Evolutionary conservation across 805 yeast species (phyloP), one percentile per base, ranked within the genome.

Genomic region (Saturnispora kantuleensis): DNA sequence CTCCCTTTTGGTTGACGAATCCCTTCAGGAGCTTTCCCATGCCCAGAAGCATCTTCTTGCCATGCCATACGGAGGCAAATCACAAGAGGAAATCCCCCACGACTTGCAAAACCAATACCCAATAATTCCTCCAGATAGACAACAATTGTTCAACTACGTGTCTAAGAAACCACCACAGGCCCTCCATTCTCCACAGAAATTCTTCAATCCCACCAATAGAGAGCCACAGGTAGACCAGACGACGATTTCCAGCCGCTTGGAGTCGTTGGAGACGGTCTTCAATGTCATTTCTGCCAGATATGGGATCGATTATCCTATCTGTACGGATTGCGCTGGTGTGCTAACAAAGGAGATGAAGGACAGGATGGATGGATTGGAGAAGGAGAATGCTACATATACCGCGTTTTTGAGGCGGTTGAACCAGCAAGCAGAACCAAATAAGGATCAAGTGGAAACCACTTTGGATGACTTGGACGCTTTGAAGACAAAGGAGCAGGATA

Each of bases 271-370:
- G 2, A 76, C 74, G 33, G 73, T 90, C 2, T 88, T 86, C 58
- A 81, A 82, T 50, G 69, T 84, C 2, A 62, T 90, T 5, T 81
- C 93, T 0, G 80, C 93, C 1, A 81, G 83, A 49, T 80, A 81
- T 42, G 87, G 81, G 48, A 71, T 90, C 12, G 94, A 86, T 50
- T 79, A 78, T 56, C 98, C 98, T 0, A 77, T 93, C 12, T 90
- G 97, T 54, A 71, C 71, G 18, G 97, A 89, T 37, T 93, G 98
- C 60, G 83, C 93, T 6, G 76, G 72, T 36, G 59, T 71, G 16
- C 62, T 90, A 21, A 67, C 83, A 10, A 78, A 75, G 9, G 80
- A 79, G 46, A 69, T 87, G 59, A 81, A 79, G 54, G 59, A 66
- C 10, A 80, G 80, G 52, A 84, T 84, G 58, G 90, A 84, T 48